phyloP scores from a whole-genome alignment of 805 yeast genomes.

The Cyberlindnera bimundalis region DNA sequence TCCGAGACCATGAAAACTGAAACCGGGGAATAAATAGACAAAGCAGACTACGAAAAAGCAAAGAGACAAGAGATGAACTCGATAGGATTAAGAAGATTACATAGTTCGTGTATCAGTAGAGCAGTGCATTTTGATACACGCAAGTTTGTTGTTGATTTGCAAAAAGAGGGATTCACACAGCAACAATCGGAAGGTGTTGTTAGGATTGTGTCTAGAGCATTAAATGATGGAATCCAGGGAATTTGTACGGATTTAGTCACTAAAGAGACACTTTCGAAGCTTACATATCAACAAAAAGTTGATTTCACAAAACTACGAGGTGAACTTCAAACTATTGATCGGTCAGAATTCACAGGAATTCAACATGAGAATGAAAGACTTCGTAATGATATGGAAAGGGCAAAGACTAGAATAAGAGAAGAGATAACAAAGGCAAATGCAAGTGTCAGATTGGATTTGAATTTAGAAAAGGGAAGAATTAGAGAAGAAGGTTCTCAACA shows the following conservation, averaged over 20 bases:
- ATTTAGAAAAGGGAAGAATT: constrained; percentile 91
- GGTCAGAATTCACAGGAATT: constrained; percentile 75
- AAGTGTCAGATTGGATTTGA: constrained; percentile 84
- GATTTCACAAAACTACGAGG: constrained; percentile 94
- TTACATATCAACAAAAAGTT: constrained; percentile 93
- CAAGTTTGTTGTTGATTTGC: constrained; percentile 22
- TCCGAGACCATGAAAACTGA: no score
- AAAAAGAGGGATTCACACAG: constrained; percentile 65
- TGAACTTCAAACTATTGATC: constrained; percentile 84
- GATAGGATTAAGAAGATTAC: background rate
- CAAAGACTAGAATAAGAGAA: constrained; percentile 81
- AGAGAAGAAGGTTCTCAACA: constrained; percentile 92
- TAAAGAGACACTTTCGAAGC: constrained; percentile 74
- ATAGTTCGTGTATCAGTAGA: no score
- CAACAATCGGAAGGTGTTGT: constrained; percentile 82
- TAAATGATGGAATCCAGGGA: constrained; percentile 75
- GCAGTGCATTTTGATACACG: constrained; percentile 28
- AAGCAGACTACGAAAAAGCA: background rate
- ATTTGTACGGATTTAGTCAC: constrained; percentile 79
- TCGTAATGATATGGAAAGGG: constrained; percentile 78
- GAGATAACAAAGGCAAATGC: constrained; percentile 90
- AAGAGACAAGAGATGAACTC: background rate
- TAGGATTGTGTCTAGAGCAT: constrained; percentile 64
- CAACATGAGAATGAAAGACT: constrained; percentile 86
- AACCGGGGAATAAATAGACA: no score